Percentiles rank a stretch among this genome's conserved stretches.
Conservation (phyloP, 1,284 basidiomycete species). For the Cryptococcus floricola region DNA sequence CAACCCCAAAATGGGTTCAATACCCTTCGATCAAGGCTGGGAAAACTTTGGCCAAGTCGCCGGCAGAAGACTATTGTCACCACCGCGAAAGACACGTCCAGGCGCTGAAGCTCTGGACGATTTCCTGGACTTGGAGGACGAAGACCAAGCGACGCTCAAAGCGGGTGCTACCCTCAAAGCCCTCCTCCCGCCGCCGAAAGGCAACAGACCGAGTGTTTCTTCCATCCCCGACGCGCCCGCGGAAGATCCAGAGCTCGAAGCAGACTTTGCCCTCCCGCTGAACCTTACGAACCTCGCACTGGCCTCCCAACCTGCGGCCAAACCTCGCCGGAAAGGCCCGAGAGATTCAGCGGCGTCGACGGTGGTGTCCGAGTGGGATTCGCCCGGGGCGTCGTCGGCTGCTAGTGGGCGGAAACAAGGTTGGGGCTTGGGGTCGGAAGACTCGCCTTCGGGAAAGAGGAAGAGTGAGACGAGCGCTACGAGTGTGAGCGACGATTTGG, state of each 20-base stretch:
- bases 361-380: constrained; percentile 30
- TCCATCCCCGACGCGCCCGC: no score
- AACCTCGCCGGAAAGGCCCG: constrained; percentile 15
- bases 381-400: constrained; percentile 20
- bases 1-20: no score
- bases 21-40: no score
- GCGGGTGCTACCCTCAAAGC: constrained; percentile 43
- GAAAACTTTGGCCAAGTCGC: no score
- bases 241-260: constrained; percentile 27
- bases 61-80: constrained; percentile 8
- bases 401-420: constrained; percentile 19
- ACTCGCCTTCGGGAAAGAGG: constrained; percentile 19
- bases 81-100: constrained; percentile 20
- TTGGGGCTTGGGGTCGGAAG: constrained; percentile 29
- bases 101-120: constrained; percentile 37
- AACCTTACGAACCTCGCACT: constrained; percentile 41
- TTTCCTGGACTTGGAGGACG: constrained; percentile 38
- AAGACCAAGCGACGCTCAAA: constrained; percentile 42
- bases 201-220: neutral
- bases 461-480: constrained; percentile 37
- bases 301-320: constrained; percentile 24
- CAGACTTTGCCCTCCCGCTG: constrained; percentile 41
- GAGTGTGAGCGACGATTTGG: constrained; percentile 32
- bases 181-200: constrained; percentile 34
- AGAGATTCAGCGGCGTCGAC: constrained; percentile 33